Evolutionary conservation across 495 filamentous ascomycete genomes (phyloP).

Genomic region (Tuber microsphaerosporum): DNA sequence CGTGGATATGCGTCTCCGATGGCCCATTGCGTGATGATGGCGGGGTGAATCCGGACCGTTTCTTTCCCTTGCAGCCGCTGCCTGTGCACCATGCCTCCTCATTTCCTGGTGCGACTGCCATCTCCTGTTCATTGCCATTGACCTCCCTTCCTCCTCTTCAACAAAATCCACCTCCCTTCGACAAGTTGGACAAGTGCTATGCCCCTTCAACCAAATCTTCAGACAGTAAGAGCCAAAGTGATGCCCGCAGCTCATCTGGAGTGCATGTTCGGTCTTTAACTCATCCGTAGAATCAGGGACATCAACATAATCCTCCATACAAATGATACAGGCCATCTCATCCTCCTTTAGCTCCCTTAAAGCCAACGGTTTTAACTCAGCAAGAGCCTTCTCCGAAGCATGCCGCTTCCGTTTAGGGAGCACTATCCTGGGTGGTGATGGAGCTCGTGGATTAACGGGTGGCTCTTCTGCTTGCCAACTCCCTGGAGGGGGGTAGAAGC

Average conservation of each 20-base stretch:
- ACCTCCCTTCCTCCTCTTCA: constrained; percentile 32
- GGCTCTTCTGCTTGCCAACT: constrained; percentile 15
- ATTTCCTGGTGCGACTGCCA: constrained; percentile 13
- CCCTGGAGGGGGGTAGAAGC: constrained; percentile 10
- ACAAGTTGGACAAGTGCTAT: constrained; percentile 38
- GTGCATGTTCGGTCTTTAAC: constrained; percentile 33
- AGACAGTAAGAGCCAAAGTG: constrained; percentile 38
- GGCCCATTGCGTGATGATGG: constrained; percentile 1
- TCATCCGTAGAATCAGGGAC: constrained; percentile 36
- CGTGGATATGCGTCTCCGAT: constrained; percentile 1
- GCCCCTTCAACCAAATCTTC: constrained; percentile 35
- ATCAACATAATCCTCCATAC: constrained; percentile 38
- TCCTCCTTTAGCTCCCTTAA: constrained; percentile 38
- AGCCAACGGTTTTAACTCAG: constrained; percentile 30
- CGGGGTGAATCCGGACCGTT: neutral
- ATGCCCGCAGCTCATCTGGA: constrained; percentile 37
- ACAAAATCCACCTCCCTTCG: constrained; percentile 38
- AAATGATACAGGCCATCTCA: constrained; percentile 36
- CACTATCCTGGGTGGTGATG: constrained; percentile 17
- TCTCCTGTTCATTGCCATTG: constrained; percentile 14
- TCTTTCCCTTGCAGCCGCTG: constrained; percentile 23
- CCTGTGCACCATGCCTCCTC: constrained; percentile 19
- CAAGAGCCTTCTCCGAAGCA: constrained; percentile 38
- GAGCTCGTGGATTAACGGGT: constrained; percentile 10
- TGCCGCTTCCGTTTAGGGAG: constrained; percentile 30